These are phyloP conservation scores for Erigeron canadensis DNA, from an alignment of 129 eudicot species.

Conservation along the genomic window DNA sequence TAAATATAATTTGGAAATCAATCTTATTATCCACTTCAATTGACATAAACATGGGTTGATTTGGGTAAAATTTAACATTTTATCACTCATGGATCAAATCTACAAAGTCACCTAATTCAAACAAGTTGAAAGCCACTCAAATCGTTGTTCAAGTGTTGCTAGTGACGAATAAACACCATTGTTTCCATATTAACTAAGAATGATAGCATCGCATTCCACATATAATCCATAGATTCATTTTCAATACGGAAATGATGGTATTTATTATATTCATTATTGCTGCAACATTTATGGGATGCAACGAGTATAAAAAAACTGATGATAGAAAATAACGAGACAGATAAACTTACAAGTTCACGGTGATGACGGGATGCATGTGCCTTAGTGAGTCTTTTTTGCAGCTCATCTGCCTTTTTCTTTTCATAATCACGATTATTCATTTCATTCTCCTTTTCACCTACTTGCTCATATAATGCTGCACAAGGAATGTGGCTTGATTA, in stretches of 20 bases:
- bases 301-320: background rate
- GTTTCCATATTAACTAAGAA: no score
- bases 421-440: slow-evolving; percentile 70
- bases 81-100: background rate
- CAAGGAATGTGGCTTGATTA: background rate
- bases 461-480: slow-evolving; percentile 86
- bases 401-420: slow-evolving; percentile 68
- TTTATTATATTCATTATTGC: background rate
- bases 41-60: background rate
- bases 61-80: background rate
- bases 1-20: background rate
- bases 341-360: slow-evolving; percentile 54
- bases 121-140: background rate
- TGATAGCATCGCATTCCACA: no score
- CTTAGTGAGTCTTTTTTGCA: slow-evolving; percentile 62
- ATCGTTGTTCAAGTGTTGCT: no score
- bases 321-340: background rate
- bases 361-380: slow-evolving; percentile 73
- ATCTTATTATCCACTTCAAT: background rate
- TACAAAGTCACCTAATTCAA: background rate
- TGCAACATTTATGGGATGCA: background rate
- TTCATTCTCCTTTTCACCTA: slow-evolving; percentile 73
- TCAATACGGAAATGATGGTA: no score
- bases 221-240: no score
- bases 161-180: no score